Evolutionary conservation across 306 rosid species (phyloP).

Genomic region (Psophocarpus tetragonolobus): DNA sequence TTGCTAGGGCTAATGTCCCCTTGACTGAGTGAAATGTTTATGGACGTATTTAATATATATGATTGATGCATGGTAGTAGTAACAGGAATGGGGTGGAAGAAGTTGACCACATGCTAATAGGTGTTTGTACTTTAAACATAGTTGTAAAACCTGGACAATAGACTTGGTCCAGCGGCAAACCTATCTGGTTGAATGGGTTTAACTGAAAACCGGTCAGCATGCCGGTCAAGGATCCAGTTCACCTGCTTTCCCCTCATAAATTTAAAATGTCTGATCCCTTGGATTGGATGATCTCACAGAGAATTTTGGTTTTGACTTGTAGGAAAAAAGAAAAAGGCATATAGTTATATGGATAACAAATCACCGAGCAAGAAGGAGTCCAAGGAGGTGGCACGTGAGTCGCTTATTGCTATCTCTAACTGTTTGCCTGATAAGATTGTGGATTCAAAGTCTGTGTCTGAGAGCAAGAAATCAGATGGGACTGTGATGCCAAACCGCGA

Average conservation of each 20-base stretch:
- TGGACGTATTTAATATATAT: background rate
- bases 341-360: conserved; percentile 50
- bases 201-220: background rate
- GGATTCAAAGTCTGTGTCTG: conserved; percentile 31
- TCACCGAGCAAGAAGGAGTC: conserved; percentile 38
- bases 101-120: conserved; percentile 8
- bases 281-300: conserved; percentile 20
- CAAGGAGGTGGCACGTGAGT: conserved; percentile 50
- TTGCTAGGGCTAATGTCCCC: conserved; percentile 2
- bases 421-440: conserved; percentile 30
- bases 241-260: background rate
- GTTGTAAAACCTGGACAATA: background rate
- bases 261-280: conserved; percentile 23
- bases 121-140: background rate
- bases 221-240: background rate
- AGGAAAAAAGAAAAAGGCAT: conserved; percentile 39
- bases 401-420: conserved; percentile 50
- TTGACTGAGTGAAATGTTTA: conserved; percentile 14
- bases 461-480: conserved; percentile 43
- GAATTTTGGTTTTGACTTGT: conserved; percentile 35
- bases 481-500: conserved; percentile 19
- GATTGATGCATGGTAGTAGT: conserved; percentile 17
- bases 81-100: background rate
- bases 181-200: conserved; percentile 2
- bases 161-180: background rate